Percentiles rank a stretch among this genome's conserved stretches.
Evolutionary conservation across 116 monocot genomes (phyloP).

Genomic region (Phalaenopsis hybrid): DNA sequence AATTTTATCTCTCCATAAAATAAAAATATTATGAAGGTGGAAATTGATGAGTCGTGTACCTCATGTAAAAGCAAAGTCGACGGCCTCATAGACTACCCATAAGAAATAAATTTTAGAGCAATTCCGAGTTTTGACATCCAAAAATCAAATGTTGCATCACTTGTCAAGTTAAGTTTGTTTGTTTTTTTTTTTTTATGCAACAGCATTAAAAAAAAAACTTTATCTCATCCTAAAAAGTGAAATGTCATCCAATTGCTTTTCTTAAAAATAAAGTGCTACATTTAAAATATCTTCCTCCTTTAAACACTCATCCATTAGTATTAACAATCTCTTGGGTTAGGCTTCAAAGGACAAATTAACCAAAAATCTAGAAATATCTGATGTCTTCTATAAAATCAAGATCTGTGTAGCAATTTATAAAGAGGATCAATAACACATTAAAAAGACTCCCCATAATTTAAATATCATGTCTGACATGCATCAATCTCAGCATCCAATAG

Average conservation of each 20-base stretch:
- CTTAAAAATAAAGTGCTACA: not conserved
- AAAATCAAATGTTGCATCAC: not conserved
- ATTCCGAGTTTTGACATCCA: not conserved
- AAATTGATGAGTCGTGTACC: not conserved
- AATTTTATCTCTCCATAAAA: not conserved
- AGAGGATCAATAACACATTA: not conserved
- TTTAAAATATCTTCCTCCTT: not conserved
- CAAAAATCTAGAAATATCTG: not conserved
- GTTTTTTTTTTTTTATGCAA: not conserved
- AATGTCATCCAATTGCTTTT: not conserved
- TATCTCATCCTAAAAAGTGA: not conserved
- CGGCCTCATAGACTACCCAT: not conserved
- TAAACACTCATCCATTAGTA: not conserved
- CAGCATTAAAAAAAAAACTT: not conserved
- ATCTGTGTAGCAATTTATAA: not conserved
- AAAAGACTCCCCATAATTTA: not conserved
- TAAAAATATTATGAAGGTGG: not conserved
- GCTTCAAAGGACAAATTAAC: not conserved
- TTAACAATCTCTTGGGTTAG: not conserved
- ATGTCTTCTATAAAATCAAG: not conserved
- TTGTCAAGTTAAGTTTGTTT: not conserved
- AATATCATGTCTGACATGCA: not conserved
- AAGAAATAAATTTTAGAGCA: not conserved
- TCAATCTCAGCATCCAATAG: not conserved
- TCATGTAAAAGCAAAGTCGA: not conserved